Percentiles rank a stretch among this genome's conserved stretches.
Conservation (phyloP, 352 stramenopile genomes). For the Globisporangium acanthophoron region DNA sequence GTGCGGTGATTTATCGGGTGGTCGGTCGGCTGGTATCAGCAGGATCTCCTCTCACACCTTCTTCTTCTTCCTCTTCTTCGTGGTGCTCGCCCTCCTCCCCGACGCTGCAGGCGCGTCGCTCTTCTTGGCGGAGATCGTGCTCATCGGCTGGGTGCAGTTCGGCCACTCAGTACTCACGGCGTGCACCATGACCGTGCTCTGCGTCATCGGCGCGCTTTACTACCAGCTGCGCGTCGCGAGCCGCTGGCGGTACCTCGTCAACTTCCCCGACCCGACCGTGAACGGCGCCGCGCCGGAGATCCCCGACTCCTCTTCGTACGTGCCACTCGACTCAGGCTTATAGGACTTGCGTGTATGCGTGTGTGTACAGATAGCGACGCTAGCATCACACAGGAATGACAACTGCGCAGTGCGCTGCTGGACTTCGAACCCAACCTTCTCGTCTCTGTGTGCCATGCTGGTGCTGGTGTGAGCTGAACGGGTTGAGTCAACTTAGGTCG, state of each 20-base stretch:
- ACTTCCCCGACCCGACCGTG: conserved; percentile 32
- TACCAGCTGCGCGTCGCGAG: conserved; percentile 65
- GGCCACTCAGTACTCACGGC: conserved; percentile 31
- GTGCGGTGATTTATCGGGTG: background rate
- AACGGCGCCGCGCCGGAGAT: background rate
- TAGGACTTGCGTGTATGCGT: background rate
- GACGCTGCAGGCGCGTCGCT: conserved; percentile 30
- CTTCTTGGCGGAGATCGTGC: conserved; percentile 49
- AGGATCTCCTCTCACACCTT: background rate
- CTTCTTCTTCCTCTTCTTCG: too few species aligned
- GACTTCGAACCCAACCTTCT: too few species aligned
- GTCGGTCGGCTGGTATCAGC: too few species aligned
- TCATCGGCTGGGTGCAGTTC: conserved; percentile 67
- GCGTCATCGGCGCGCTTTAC: conserved; percentile 40
- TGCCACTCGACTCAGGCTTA: background rate
- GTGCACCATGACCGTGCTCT: conserved; percentile 45
- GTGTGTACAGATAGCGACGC: too few species aligned
- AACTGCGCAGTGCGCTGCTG: too few species aligned
- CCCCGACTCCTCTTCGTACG: background rate
- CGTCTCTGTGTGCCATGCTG: too few species aligned
- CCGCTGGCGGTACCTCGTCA: conserved; percentile 68
- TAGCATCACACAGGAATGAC: too few species aligned
- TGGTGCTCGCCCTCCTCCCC: too few species aligned
- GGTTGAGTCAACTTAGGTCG: too few species aligned
- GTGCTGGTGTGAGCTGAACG: too few species aligned